Percentiles rank a stretch among this genome's conserved stretches.
Evolutionary conservation across 2,329 filamentous ascomycete species (phyloP).

Genomic region (Aspergillus floridensis): DNA sequence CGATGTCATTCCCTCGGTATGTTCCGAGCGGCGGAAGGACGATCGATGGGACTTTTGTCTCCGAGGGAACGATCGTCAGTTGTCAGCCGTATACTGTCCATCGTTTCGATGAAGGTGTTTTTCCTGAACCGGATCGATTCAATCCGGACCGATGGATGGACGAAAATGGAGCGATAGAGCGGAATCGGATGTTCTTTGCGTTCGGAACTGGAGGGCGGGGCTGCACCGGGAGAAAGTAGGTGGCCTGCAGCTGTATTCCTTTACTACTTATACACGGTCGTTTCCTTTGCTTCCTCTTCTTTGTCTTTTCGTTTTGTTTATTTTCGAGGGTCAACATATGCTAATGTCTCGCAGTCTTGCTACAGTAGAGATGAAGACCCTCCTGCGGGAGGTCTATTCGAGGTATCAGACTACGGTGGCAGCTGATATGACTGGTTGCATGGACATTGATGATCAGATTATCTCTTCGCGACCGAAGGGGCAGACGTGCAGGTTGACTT

Average conservation of each 20-base stretch:
- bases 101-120: conserved; percentile 26
- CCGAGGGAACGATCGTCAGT: conserved; percentile 37
- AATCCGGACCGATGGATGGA: conserved; percentile 35
- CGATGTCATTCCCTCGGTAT: conserved; percentile 51
- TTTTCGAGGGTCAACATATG: not conserved
- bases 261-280: too few species aligned
- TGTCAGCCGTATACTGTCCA: conserved; percentile 42
- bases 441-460: conserved; percentile 66
- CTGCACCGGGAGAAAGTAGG: conserved; percentile 58
- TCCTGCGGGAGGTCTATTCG: conserved; percentile 63
- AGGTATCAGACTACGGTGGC: conserved; percentile 52
- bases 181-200: conserved; percentile 61
- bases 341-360: conserved; percentile 50
- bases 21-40: conserved; percentile 38
- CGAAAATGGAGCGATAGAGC: conserved; percentile 30
- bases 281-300: conserved; percentile 20
- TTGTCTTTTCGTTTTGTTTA: not conserved
- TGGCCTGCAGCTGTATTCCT: too few species aligned
- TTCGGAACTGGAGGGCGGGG: conserved; percentile 65
- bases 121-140: conserved; percentile 31
- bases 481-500: conserved; percentile 56
- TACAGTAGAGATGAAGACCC: conserved; percentile 65
- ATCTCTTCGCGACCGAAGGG: conserved; percentile 63
- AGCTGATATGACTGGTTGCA: conserved; percentile 56
- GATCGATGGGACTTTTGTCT: conserved; percentile 39